These are phyloP conservation scores for Davidsoniella neocaledoniae DNA, from an alignment of 2,329 filamentous ascomycete species.

Conservation along the genomic window DNA sequence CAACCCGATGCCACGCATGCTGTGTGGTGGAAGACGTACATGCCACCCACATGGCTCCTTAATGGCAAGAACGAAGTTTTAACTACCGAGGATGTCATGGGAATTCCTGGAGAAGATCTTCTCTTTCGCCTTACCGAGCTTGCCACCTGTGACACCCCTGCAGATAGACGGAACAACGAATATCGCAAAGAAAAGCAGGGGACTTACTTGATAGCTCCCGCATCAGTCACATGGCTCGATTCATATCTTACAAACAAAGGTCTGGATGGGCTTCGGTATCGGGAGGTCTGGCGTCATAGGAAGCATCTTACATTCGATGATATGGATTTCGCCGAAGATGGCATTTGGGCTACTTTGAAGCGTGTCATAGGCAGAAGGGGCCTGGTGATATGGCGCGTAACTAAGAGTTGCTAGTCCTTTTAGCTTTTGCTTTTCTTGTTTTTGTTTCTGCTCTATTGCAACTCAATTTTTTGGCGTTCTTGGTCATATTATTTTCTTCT, in stretches of 20 bases:
- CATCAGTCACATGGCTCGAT: slow-evolving; percentile 54
- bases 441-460: slow-evolving; percentile 13
- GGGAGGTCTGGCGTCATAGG: slow-evolving; percentile 51
- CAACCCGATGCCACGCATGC: slow-evolving; percentile 52
- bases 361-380: slow-evolving; percentile 50
- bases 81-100: slow-evolving; percentile 59
- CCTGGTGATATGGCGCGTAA: slow-evolving; percentile 45
- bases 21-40: slow-evolving; percentile 78
- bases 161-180: slow-evolving; percentile 36
- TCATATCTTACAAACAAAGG: slow-evolving; percentile 43
- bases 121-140: slow-evolving; percentile 39
- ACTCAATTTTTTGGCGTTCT: neutral
- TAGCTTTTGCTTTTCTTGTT: slow-evolving; percentile 13
- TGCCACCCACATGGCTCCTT: slow-evolving; percentile 63
- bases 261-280: slow-evolving; percentile 42
- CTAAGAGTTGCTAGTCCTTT: slow-evolving; percentile 34
- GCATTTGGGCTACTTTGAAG: slow-evolving; percentile 52
- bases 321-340: slow-evolving; percentile 62
- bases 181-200: slow-evolving; percentile 44
- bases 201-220: slow-evolving; percentile 56
- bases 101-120: slow-evolving; percentile 44
- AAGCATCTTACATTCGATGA: slow-evolving; percentile 65
- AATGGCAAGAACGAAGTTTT: slow-evolving; percentile 59
- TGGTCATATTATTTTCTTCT: neutral
- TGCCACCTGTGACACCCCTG: slow-evolving; percentile 45